phyloP scores from a whole-genome alignment of 768 basidiomycete genomes.

The Termitomyces heimii region DNA sequence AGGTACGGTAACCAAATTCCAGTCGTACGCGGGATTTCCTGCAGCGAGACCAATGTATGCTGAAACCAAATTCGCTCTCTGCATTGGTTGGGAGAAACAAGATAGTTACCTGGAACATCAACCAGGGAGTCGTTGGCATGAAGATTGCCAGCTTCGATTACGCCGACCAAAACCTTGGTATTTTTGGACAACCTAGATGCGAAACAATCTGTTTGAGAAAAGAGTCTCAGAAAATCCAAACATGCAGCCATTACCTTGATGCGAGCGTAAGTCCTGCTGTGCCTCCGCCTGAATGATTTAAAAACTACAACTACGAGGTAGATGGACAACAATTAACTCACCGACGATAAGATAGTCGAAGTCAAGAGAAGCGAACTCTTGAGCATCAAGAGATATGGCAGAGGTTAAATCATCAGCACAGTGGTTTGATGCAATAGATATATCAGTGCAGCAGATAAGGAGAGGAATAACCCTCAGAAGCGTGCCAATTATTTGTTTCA shows the following conservation, averaged over 20 bases:
- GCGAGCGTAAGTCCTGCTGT: neutral
- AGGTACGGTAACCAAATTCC: neutral
- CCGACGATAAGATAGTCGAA: neutral
- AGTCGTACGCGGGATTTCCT: neutral
- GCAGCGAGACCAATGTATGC: neutral
- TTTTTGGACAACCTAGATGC: neutral
- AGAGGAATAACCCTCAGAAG: neutral
- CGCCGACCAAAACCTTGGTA: neutral
- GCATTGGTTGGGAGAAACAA: neutral
- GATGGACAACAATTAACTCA: neutral
- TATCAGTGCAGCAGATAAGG: neutral
- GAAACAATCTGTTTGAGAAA: neutral
- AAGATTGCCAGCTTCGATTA: neutral
- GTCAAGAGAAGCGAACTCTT: neutral
- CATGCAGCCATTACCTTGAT: neutral
- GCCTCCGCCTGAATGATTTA: neutral
- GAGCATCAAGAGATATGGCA: neutral
- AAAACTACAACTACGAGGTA: neutral
- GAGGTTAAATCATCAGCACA: neutral
- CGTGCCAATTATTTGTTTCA: neutral
- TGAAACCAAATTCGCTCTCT: neutral
- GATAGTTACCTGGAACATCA: neutral
- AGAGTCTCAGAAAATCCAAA: neutral
- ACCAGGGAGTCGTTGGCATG: neutral
- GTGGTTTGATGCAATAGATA: neutral